Percentiles rank a stretch among this genome's conserved stretches.
These are phyloP conservation scores for Sugiyamaella americana DNA, from an alignment of 805 yeast genomes.

Conservation along the genomic window DNA sequence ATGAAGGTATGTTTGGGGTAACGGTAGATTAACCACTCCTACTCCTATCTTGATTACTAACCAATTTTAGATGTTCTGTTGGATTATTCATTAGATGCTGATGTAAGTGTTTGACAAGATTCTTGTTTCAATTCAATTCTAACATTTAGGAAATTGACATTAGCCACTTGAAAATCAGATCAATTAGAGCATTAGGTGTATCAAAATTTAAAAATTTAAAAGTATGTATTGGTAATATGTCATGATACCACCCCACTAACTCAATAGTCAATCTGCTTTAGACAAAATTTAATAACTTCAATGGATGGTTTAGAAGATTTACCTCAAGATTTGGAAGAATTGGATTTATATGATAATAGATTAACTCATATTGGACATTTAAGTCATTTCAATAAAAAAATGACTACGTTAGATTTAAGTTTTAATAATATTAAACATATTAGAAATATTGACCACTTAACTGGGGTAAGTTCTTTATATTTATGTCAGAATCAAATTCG, in stretches of 20 bases:
- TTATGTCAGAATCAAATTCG: slow-evolving; percentile 84
- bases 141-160: slow-evolving; percentile 6
- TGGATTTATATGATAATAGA: slow-evolving; percentile 89
- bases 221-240: background rate
- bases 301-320: slow-evolving; percentile 62
- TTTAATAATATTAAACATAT: slow-evolving; percentile 86
- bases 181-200: slow-evolving; percentile 9
- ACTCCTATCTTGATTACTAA: slow-evolving; percentile 41
- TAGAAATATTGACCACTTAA: slow-evolving; percentile 63
- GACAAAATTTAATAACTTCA: slow-evolving; percentile 79
- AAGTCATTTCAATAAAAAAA: slow-evolving; percentile 45
- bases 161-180: slow-evolving; percentile 7
- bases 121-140: background rate
- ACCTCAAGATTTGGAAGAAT: slow-evolving; percentile 55
- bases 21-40: slow-evolving; percentile 14
- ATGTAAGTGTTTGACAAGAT: background rate
- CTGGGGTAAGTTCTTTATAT: slow-evolving; percentile 59
- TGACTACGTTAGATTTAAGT: slow-evolving; percentile 68
- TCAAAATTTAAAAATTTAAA: slow-evolving; percentile 1
- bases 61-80: slow-evolving; percentile 31
- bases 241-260: slow-evolving; percentile 20
- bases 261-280: slow-evolving; percentile 49
- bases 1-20: slow-evolving; percentile 46
- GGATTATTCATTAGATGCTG: slow-evolving; percentile 47
- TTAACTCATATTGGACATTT: slow-evolving; percentile 77